Conservation (phyloP, 177 flowering plant genomes). For the Viscum album region DNA sequence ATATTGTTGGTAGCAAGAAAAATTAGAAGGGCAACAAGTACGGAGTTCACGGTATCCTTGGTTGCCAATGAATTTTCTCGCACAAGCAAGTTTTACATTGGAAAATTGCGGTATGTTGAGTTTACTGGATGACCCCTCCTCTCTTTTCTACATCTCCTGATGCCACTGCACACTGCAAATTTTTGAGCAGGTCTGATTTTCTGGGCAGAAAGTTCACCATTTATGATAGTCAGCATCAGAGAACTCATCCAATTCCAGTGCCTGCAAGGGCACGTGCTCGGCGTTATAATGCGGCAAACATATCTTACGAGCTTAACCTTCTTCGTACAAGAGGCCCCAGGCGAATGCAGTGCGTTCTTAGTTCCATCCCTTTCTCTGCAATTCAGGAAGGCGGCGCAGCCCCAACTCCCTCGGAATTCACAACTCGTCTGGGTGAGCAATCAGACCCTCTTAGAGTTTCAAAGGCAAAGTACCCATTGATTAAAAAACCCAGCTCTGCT, state of each 20-base stretch:
- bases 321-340: slow-evolving; percentile 83
- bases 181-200: slow-evolving; percentile 69
- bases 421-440: slow-evolving; percentile 26
- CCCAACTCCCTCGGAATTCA: slow-evolving; percentile 52
- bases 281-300: slow-evolving; percentile 39
- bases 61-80: slow-evolving; percentile 57
- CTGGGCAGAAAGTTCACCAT: slow-evolving; percentile 75
- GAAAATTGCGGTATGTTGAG: slow-evolving; percentile 51
- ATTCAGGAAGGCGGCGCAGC: slow-evolving; percentile 66
- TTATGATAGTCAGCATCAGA: slow-evolving; percentile 39
- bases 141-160: not conserved
- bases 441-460: slow-evolving; percentile 16
- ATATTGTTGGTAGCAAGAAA: slow-evolving; percentile 66
- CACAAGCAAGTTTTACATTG: slow-evolving; percentile 47
- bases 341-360: slow-evolving; percentile 73
- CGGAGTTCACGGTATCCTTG: slow-evolving; percentile 63
- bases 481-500: slow-evolving; percentile 23
- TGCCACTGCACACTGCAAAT: slow-evolving; percentile 1
- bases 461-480: slow-evolving; percentile 21
- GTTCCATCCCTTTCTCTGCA: slow-evolving; percentile 56
- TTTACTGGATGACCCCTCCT: not conserved
- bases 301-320: slow-evolving; percentile 72
- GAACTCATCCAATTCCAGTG: no score
- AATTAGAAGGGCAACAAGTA: slow-evolving; percentile 51
- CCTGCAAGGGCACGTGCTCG: slow-evolving; percentile 44